Conservation (phyloP, 1,139 yeast genomes). For the Pichia sp. region DNA sequence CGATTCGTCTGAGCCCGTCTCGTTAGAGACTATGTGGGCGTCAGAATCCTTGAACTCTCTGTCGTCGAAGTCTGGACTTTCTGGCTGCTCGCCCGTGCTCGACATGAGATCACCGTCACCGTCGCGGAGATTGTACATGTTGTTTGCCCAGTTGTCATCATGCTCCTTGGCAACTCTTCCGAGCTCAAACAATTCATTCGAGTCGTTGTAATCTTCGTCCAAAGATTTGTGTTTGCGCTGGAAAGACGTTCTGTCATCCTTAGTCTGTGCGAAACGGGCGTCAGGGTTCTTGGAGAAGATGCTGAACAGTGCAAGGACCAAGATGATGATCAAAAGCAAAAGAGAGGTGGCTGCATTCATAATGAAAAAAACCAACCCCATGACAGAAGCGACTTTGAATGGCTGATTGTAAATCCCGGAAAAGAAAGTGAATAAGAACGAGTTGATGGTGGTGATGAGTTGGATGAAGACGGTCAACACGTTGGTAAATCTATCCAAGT, state of each 20-base stretch:
- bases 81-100: conserved; percentile 12
- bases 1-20: conserved; percentile 4
- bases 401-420: conserved; percentile 70
- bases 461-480: conserved; percentile 60
- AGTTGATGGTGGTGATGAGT: conserved; percentile 61
- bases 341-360: conserved; percentile 75
- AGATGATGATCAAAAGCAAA: conserved; percentile 56
- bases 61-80: conserved; percentile 3
- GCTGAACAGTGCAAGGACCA: conserved; percentile 54
- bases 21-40: not conserved
- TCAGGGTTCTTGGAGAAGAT: conserved; percentile 73
- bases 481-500: conserved; percentile 69
- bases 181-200: conserved; percentile 60
- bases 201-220: conserved; percentile 23
- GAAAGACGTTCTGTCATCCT: conserved; percentile 80
- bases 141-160: conserved; percentile 63
- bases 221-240: conserved; percentile 46
- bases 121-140: conserved; percentile 52
- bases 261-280: conserved; percentile 77
- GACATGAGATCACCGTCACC: conserved; percentile 28
- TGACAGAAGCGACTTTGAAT: conserved; percentile 61
- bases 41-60: conserved; percentile 6
- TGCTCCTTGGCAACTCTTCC: conserved; percentile 74
- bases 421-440: conserved; percentile 70
- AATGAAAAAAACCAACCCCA: conserved; percentile 79